Conservation (phyloP, 768 basidiomycete species). For the Suillus spraguei region DNA sequence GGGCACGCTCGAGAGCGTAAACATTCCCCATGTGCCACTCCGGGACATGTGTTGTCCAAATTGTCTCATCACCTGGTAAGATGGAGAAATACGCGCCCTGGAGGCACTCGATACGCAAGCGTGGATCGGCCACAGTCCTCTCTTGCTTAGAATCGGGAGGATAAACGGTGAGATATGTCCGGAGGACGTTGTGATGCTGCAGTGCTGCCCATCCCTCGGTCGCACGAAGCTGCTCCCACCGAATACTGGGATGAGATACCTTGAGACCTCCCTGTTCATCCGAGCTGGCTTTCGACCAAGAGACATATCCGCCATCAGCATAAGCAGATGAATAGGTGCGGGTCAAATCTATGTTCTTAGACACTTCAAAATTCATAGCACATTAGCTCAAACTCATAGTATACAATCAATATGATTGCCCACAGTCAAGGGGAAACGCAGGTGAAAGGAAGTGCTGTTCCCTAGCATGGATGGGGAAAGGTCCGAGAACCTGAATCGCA, state of each 20-base stretch:
- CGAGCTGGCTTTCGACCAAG: constrained; percentile 53
- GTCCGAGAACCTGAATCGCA: constrained; percentile 66
- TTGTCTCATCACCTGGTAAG: constrained; percentile 42
- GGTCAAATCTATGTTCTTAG: constrained; percentile 49
- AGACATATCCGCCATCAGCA: constrained; percentile 60
- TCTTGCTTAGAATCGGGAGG: constrained; percentile 38
- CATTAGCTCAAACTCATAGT: neutral
- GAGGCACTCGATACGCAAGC: constrained; percentile 59
- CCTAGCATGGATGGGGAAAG: constrained; percentile 82
- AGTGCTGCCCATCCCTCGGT: constrained; percentile 88
- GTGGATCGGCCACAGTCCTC: constrained; percentile 33
- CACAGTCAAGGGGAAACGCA: constrained; percentile 69
- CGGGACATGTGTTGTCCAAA: constrained; percentile 29
- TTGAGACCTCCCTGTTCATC: constrained; percentile 48
- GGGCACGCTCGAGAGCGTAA: constrained; percentile 63
- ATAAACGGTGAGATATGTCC: constrained; percentile 59
- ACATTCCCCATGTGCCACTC: constrained; percentile 88
- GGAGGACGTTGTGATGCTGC: constrained; percentile 77
- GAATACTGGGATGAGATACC: constrained; percentile 67
- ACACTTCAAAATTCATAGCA: constrained; percentile 38
- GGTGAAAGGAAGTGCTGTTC: constrained; percentile 86
- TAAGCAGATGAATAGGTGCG: constrained; percentile 61
- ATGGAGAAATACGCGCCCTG: constrained; percentile 81
- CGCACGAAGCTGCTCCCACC: constrained; percentile 73
- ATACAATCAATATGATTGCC: constrained; percentile 19